Conservation (phyloP, 306 rosid genomes). For the Pyrus betulifolia region DNA sequence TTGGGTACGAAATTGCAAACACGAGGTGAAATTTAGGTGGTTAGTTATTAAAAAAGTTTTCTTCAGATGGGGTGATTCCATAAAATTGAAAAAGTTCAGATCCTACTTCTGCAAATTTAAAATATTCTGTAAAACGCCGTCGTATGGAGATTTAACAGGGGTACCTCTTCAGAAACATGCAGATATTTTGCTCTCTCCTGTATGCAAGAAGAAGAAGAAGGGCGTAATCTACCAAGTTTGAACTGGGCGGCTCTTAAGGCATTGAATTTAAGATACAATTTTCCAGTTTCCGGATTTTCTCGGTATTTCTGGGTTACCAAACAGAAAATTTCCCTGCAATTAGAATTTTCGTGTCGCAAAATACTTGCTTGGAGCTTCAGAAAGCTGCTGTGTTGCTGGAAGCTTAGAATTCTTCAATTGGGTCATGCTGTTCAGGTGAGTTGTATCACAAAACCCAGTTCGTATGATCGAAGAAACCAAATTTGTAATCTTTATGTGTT, state of each 20-base stretch:
- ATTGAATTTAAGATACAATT: not conserved
- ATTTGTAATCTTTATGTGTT: not conserved
- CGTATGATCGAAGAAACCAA: not conserved
- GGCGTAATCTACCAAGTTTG: not conserved
- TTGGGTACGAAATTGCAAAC: no score
- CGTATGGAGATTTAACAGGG: not conserved
- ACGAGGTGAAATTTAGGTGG: no score
- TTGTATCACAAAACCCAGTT: not conserved
- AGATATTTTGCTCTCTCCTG: not conserved
- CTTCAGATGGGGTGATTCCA: no score
- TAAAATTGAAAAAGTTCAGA: no score
- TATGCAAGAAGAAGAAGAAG: not conserved
- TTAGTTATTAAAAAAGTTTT: no score
- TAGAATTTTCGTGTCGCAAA: not conserved
- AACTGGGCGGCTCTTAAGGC: no score
- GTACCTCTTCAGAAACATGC: not conserved
- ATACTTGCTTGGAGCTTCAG: not conserved
- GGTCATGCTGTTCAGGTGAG: conserved; percentile 2
- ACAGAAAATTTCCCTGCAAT: not conserved
- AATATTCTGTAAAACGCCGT: not conserved
- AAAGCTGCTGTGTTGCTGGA: not conserved
- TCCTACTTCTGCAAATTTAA: no score
- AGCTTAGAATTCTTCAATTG: not conserved
- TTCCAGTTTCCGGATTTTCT: not conserved
- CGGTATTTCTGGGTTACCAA: not conserved